A percentile compares a stretch with the other conserved stretches of the same genome.
phyloP scores from a whole-genome alignment of 2,329 filamentous ascomycete species.

The Fusarium mundagurra region DNA sequence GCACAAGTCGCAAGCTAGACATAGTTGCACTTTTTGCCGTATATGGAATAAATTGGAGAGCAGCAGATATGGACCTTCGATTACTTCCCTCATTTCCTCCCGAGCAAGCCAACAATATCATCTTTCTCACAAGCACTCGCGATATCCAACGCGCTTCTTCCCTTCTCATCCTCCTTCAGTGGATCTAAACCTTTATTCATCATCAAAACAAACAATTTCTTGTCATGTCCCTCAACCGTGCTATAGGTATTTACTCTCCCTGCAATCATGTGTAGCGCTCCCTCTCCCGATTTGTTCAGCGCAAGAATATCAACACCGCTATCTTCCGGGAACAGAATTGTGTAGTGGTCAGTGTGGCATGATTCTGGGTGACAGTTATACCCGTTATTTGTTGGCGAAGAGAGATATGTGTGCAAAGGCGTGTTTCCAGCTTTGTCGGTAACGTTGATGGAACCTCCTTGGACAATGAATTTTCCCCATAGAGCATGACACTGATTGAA shows the following conservation, averaged over 20 bases:
- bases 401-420: constrained; percentile 21
- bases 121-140: constrained; percentile 38
- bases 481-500: constrained; percentile 15
- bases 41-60: not conserved
- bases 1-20: not conserved
- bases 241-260: not conserved
- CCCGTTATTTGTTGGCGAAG: not conserved
- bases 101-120: constrained; percentile 26
- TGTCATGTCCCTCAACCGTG: constrained; percentile 16
- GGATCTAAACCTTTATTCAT: constrained; percentile 33
- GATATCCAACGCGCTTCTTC: constrained; percentile 37
- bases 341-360: constrained; percentile 26
- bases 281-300: constrained; percentile 26
- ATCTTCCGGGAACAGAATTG: constrained; percentile 19
- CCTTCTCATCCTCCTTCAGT: constrained; percentile 30
- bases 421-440: constrained; percentile 25
- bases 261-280: constrained; percentile 27
- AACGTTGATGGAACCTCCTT: constrained; percentile 27
- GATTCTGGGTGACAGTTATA: not conserved
- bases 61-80: not conserved
- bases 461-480: constrained; percentile 4
- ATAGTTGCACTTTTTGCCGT: not conserved
- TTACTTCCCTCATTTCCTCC: constrained; percentile 2
- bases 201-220: constrained; percentile 23
- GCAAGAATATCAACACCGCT: constrained; percentile 24